These are phyloP conservation scores for Boletus chippewaensis DNA, from an alignment of 1,284 basidiomycete species.

Conservation along the genomic window DNA sequence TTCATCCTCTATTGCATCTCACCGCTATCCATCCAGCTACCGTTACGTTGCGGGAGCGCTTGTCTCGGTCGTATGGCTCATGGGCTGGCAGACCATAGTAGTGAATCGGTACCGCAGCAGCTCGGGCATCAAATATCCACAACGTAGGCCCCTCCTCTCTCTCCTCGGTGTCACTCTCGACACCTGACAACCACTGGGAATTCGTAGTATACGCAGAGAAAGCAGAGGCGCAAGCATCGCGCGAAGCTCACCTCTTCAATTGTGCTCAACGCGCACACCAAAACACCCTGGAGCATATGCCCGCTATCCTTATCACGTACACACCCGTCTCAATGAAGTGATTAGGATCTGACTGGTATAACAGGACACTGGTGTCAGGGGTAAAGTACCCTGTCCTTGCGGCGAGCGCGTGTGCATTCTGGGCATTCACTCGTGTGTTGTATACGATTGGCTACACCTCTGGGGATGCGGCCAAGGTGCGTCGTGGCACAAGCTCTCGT, in stretches of 20 bases:
- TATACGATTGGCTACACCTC: slow-evolving; percentile 31
- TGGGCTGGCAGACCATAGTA: slow-evolving; percentile 23
- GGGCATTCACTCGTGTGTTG: slow-evolving; percentile 32
- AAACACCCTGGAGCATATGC: slow-evolving; percentile 37
- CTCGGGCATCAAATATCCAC: slow-evolving; percentile 33
- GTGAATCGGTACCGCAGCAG: slow-evolving; percentile 28
- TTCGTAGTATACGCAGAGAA: slow-evolving; percentile 36
- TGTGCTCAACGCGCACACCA: slow-evolving; percentile 38
- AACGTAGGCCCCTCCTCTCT: slow-evolving; percentile 15
- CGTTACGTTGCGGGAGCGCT: slow-evolving; percentile 22
- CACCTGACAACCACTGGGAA: background rate
- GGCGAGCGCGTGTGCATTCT: slow-evolving; percentile 27
- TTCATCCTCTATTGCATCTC: background rate
- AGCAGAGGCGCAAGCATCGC: slow-evolving; percentile 30
- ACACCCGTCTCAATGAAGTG: background rate
- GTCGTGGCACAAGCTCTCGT: background rate
- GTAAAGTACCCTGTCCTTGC: slow-evolving; percentile 31
- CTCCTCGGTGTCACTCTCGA: background rate
- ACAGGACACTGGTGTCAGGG: slow-evolving; percentile 31
- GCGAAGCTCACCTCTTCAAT: slow-evolving; percentile 31
- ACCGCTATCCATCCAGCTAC: slow-evolving; percentile 8
- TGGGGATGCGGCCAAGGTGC: slow-evolving; percentile 29
- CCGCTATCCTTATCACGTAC: slow-evolving; percentile 17
- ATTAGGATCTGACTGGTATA: background rate
- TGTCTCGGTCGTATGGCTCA: slow-evolving; percentile 20